Evolutionary conservation across 768 basidiomycete species (phyloP), one percentile per base, ranked within the genome.

Genomic region (Pholiota microspora): DNA sequence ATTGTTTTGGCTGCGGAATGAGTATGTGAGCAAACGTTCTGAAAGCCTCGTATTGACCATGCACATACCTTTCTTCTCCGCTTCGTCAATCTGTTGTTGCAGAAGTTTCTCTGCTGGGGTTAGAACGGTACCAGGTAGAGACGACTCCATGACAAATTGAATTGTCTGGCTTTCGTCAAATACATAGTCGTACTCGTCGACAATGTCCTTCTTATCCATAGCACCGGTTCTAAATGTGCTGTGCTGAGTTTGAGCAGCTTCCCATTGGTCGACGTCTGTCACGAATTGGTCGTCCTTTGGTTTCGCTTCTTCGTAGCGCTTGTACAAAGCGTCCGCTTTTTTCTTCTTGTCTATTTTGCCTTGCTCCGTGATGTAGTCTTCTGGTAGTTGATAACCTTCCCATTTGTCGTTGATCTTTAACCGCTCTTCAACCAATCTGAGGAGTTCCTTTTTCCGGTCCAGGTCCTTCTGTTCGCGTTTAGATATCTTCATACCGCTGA

Each of bases 131-230:
- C 88, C 88, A 50, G 82, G 81, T 63, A 92, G 68, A 7, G 86
- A 81, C 46, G 80, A 73, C 57, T 94, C 94, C 84, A 94, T 85
- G 65, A 96, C 88, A 72, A 96, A 99, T 67, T 92, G 80, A 68
- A 99, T 98, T 18, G 93, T 94, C 72, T 97, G 96, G 63, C 85
- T 91, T 70, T 98, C 97, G 69, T 99, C 97, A 64, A 99, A 98
- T 44, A 99, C 96, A 67, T 94, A 99, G 54, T 98, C 96, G 64
- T 96, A 98, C 38, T 88, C 85, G 29, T 94, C 93, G 27, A 86
- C 83, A 16, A 89, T 56, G 57, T 90, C 86, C 36, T 71, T 80
- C 69, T 92, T 93, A 70, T 99, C 97, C 84, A 95, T 68, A 2
- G 97, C 94, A 25, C 97, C 94, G 2, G 87, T 88, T 68, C 84